Conservation (phyloP, 306 rosid genomes). For the Abrus pulchellus region DNA sequence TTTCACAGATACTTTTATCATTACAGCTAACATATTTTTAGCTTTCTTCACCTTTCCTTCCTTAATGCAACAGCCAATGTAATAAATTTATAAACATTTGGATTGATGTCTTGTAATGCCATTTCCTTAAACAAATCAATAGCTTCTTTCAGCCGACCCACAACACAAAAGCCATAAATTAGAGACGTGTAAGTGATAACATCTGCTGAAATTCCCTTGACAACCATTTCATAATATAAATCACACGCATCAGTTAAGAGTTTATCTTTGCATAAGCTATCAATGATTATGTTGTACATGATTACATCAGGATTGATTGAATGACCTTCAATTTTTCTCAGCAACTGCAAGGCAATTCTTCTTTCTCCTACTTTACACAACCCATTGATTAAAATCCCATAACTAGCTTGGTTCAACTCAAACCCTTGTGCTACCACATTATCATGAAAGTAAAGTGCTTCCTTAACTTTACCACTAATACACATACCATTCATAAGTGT, state of each 20-base stretch:
- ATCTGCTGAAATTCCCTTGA: conserved; percentile 22
- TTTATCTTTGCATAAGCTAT: conserved; percentile 40
- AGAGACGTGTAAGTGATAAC: neutral
- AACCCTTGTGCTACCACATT: neutral
- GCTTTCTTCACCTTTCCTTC: conserved; percentile 31
- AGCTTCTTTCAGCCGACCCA: conserved; percentile 37
- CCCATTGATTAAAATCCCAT: neutral
- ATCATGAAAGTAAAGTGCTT: neutral
- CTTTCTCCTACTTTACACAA: neutral
- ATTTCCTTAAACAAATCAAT: conserved; percentile 36
- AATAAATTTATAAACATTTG: conserved; percentile 7
- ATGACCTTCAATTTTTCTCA: neutral
- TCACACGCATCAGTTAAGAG: neutral
- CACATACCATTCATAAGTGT: conserved; percentile 17
- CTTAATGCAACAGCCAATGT: conserved; percentile 27
- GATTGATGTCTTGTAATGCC: conserved; percentile 15
- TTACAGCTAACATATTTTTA: neutral
- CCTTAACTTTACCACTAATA: neutral
- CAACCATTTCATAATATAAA: conserved; percentile 34
- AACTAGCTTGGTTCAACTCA: neutral
- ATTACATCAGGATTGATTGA: neutral
- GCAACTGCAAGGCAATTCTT: neutral
- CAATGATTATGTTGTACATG: conserved; percentile 20
- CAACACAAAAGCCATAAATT: conserved; percentile 23
- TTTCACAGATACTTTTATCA: neutral